Evolutionary conservation across 768 basidiomycete genomes (phyloP).

Genomic region (Rickenella mellea): DNA sequence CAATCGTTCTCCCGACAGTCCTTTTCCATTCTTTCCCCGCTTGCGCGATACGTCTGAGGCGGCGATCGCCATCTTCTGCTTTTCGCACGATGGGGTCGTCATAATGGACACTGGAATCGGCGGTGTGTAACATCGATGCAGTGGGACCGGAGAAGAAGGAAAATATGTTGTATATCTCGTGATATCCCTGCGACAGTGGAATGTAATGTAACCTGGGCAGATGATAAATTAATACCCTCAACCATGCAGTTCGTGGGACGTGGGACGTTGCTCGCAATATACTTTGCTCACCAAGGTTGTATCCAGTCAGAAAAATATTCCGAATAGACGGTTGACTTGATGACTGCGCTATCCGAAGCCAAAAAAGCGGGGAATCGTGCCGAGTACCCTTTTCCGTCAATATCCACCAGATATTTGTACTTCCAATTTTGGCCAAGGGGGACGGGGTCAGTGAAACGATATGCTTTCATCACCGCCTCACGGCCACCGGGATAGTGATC

Average conservation of each 20-base stretch:
- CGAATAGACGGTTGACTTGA: constrained; percentile 89
- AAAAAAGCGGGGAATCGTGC: constrained; percentile 81
- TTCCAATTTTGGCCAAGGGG: constrained; percentile 83
- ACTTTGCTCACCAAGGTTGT: constrained; percentile 63
- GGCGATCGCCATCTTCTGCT: constrained; percentile 18
- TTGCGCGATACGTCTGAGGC: constrained; percentile 72
- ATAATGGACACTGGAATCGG: constrained; percentile 28
- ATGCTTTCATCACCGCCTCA: constrained; percentile 48
- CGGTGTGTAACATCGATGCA: constrained; percentile 40
- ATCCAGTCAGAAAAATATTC: constrained; percentile 92
- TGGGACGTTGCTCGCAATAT: too few species aligned
- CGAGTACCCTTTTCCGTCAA: constrained; percentile 95
- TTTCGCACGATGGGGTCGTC: constrained; percentile 21
- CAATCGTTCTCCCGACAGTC: constrained; percentile 71
- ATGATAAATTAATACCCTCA: not conserved
- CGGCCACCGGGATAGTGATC: constrained; percentile 70
- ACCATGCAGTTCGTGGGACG: too few species aligned
- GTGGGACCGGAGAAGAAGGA: constrained; percentile 89
- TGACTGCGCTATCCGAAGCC: constrained; percentile 78
- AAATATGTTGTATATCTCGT: constrained; percentile 89
- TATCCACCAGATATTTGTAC: constrained; percentile 86
- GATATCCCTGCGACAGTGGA: constrained; percentile 77
- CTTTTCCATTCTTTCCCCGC: constrained; percentile 90
- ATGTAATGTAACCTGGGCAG: constrained; percentile 82
- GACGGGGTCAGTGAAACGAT: constrained; percentile 67